A percentile compares a stretch with the other conserved stretches of the same genome.
Conservation (phyloP, 2,329 filamentous ascomycete genomes). For the Coniochaeta ligniaria region DNA sequence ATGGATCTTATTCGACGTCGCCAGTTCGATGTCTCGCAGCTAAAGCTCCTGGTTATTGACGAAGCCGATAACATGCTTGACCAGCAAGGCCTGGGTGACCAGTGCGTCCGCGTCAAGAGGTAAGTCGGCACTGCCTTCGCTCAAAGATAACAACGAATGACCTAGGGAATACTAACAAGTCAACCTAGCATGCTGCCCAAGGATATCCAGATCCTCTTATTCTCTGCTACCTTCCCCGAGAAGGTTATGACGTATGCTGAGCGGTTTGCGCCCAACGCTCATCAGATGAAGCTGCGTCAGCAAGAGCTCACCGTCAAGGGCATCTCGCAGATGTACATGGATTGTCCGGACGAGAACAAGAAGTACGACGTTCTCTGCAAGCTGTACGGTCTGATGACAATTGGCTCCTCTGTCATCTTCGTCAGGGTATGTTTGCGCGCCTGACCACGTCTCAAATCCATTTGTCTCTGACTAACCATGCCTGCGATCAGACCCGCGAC, state of each 20-base stretch:
- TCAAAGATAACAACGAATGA: background rate
- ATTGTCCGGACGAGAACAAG: slow-evolving; percentile 72
- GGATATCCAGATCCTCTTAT: slow-evolving; percentile 79
- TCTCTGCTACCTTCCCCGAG: slow-evolving; percentile 89
- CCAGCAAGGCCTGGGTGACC: slow-evolving; percentile 88
- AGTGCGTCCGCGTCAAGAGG: slow-evolving; percentile 85
- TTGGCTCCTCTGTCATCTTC: slow-evolving; percentile 97
- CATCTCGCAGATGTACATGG: slow-evolving; percentile 96
- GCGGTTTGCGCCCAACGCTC: slow-evolving; percentile 78
- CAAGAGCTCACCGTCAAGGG: slow-evolving; percentile 93
- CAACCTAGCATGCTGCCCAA: slow-evolving; percentile 59
- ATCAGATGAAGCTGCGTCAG: slow-evolving; percentile 79
- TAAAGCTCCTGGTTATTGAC: slow-evolving; percentile 84
- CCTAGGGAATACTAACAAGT: slow-evolving; percentile 4
- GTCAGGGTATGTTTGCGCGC: slow-evolving; percentile 59
- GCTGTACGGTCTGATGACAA: slow-evolving; percentile 92
- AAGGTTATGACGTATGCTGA: slow-evolving; percentile 78
- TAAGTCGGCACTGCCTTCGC: slow-evolving; percentile 36
- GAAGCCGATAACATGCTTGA: slow-evolving; percentile 99
- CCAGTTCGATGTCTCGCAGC: slow-evolving; percentile 61
- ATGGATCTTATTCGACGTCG: slow-evolving; percentile 77
- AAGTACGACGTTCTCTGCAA: slow-evolving; percentile 88
- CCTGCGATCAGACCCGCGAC: slow-evolving; percentile 58
- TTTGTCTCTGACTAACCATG: background rate
- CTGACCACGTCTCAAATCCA: background rate